phyloP scores from a whole-genome alignment of 1,139 yeast species.

The Lodderomyces pseudojiufengensis region DNA sequence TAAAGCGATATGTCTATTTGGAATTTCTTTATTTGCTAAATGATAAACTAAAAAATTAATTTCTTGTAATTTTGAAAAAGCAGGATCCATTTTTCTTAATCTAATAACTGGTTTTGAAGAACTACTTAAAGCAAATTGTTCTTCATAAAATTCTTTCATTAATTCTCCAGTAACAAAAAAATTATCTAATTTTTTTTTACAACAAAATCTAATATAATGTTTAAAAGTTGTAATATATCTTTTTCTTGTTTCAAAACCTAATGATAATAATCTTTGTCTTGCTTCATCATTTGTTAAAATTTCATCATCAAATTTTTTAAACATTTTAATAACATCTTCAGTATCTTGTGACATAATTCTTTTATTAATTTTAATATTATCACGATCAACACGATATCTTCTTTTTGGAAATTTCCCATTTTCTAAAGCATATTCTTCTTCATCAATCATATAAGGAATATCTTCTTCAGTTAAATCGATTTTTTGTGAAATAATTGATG shows the following conservation, averaged over 20 bases:
- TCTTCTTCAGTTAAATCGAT: slow-evolving; percentile 13
- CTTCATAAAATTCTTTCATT: slow-evolving; percentile 18
- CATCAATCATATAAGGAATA: slow-evolving; percentile 10
- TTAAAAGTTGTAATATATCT: slow-evolving; percentile 18
- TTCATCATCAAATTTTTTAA: slow-evolving; percentile 18
- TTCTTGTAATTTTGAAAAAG: slow-evolving; percentile 17
- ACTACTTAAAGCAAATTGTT: slow-evolving; percentile 14
- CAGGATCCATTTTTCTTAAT: slow-evolving; percentile 19
- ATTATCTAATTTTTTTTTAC: slow-evolving; percentile 13
- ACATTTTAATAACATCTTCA: slow-evolving; percentile 17
- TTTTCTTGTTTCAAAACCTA: slow-evolving; percentile 18
- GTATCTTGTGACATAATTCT: slow-evolving; percentile 18
- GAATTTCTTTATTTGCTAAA: slow-evolving; percentile 16
- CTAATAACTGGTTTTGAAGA: slow-evolving; percentile 16
- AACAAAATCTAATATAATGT: slow-evolving; percentile 17
- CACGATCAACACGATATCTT: slow-evolving; percentile 16
- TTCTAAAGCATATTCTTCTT: slow-evolving; percentile 1
- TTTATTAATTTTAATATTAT: slow-evolving; percentile 17
- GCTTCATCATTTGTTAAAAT: slow-evolving; percentile 17
- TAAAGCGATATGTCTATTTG: slow-evolving; percentile 16
- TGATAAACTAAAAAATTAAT: slow-evolving; percentile 17
- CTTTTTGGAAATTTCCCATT: slow-evolving; percentile 11
- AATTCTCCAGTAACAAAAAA: slow-evolving; percentile 19
- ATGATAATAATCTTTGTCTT: slow-evolving; percentile 13
- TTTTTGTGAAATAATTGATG: slow-evolving; percentile 18